Percentiles rank a stretch among this genome's conserved stretches.
Evolutionary conservation across 495 filamentous ascomycete species (phyloP).

Genomic region (Oleoguttula mirabilis): DNA sequence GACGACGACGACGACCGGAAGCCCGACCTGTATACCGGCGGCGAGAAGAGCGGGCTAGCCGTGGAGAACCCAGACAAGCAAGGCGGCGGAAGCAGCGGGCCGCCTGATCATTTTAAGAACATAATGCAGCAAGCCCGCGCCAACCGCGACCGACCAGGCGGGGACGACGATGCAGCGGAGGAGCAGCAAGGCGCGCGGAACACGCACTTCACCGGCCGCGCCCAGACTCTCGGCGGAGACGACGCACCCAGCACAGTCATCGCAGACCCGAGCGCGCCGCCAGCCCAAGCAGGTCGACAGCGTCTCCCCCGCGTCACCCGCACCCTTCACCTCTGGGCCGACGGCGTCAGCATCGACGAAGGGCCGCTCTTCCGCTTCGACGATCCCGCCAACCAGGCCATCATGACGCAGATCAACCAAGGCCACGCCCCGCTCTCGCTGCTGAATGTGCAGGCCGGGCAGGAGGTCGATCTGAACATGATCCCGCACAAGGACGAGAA

Average conservation of each 20-base stretch:
- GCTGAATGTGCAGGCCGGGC: slow-evolving; percentile 73
- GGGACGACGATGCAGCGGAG: slow-evolving; percentile 38
- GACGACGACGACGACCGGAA: slow-evolving; percentile 50
- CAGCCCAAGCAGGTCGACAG: slow-evolving; percentile 27
- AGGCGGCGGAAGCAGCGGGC: slow-evolving; percentile 25
- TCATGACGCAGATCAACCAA: slow-evolving; percentile 70
- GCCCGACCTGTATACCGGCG: slow-evolving; percentile 83
- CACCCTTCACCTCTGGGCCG: slow-evolving; percentile 77
- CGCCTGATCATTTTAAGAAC: slow-evolving; percentile 57
- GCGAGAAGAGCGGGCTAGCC: slow-evolving; percentile 91
- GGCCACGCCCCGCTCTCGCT: slow-evolving; percentile 79
- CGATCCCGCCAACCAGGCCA: slow-evolving; percentile 71
- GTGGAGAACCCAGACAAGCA: slow-evolving; percentile 70
- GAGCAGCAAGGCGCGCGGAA: slow-evolving; percentile 27
- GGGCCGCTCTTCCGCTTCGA: slow-evolving; percentile 81
- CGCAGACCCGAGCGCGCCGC: slow-evolving; percentile 42
- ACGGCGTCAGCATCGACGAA: slow-evolving; percentile 93
- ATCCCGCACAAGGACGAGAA: slow-evolving; percentile 70
- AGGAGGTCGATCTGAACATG: slow-evolving; percentile 83
- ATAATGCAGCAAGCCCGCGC: slow-evolving; percentile 72
- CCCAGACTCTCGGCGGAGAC: slow-evolving; percentile 82
- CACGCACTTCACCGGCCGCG: slow-evolving; percentile 63
- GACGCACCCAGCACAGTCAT: slow-evolving; percentile 65
- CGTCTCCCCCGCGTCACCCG: slow-evolving; percentile 46
- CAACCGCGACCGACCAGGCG: slow-evolving; percentile 52